phyloP scores from a whole-genome alignment of 2,329 filamentous ascomycete genomes.

The Aschersonia sp. region DNA sequence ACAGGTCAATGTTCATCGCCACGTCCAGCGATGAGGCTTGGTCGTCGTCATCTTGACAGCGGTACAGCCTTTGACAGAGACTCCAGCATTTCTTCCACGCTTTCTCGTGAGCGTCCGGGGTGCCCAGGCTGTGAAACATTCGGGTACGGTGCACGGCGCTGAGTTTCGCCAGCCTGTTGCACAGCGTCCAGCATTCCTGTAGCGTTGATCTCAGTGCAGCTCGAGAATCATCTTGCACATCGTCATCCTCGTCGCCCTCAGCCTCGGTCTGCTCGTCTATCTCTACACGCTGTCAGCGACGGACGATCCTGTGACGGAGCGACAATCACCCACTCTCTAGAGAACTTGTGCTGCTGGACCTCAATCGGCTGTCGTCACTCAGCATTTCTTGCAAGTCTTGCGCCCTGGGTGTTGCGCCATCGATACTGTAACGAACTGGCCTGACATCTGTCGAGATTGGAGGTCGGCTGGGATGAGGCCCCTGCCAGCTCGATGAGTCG shows the following conservation, averaged over 20 bases:
- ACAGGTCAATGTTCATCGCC: slow-evolving; percentile 66
- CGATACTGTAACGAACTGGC: slow-evolving; percentile 48
- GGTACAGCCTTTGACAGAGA: slow-evolving; percentile 77
- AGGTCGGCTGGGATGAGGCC: slow-evolving; percentile 40
- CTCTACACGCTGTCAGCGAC: slow-evolving; percentile 21
- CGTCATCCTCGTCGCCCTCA: slow-evolving; percentile 36
- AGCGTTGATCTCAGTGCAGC: slow-evolving; percentile 59
- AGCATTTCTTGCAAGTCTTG: slow-evolving; percentile 68
- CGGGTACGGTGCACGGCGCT: slow-evolving; percentile 72
- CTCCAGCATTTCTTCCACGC: slow-evolving; percentile 94
- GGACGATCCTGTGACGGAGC: background rate
- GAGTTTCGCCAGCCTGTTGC: slow-evolving; percentile 75
- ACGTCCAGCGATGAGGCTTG: slow-evolving; percentile 46
- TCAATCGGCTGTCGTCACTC: slow-evolving; percentile 35
- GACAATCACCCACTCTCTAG: slow-evolving; percentile 52
- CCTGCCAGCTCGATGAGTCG: slow-evolving; percentile 4
- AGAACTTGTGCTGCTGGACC: slow-evolving; percentile 57
- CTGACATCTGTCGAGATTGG: slow-evolving; percentile 63
- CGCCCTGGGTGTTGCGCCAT: slow-evolving; percentile 64
- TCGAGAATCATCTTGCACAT: slow-evolving; percentile 29
- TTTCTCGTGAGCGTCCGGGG: slow-evolving; percentile 65
- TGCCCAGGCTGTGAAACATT: slow-evolving; percentile 61
- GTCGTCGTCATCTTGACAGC: slow-evolving; percentile 56
- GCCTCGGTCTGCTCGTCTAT: slow-evolving; percentile 39
- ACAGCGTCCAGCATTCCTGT: slow-evolving; percentile 84